Base-by-base conservation (phyloP, 2,329 filamentous ascomycete genomes). In the Alternaria consortialis region DNA sequence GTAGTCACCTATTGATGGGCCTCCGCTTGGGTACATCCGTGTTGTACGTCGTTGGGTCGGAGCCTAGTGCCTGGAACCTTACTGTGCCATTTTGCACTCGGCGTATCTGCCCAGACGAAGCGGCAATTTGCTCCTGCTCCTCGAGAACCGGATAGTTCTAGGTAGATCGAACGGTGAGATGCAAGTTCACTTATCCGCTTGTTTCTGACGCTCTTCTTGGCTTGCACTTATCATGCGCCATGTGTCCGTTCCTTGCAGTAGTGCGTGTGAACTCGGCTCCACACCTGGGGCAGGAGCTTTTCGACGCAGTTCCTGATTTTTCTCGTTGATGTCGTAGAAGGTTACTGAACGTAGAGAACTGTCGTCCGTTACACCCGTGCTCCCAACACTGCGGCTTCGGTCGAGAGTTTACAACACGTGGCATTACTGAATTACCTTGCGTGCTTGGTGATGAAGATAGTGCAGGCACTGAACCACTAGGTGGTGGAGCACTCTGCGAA, bases 311-410 rank as follows among this genome's bases (percentile, higher is more conserved):
- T 27, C 94, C 94, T 0, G 92, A 96, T 79, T 97, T 97, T 80
- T 98, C 94, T 43, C 94, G 88, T 79, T 97, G 94, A 77, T 98
- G 94, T 64, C 94, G 87, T 37, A 97, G 84, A 4, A 97, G 86
- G 76, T 97, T 97, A 86, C 93, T 97, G 77, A 97, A 97, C 4
- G 94, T 97, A 17, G 93, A 97, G 75, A 98, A 98, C 74, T 97
- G 92, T 31, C 94, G 89, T 20, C 94, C 94, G 73, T 97, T 97
- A 83, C 94, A 98, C 11, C 94, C 94, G 74, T 98, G 94, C 63
- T 97, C 94, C 92, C 92, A 98, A 80, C 94, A 97, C 77, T 97
- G 93, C 46, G 94, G 93, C 81, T 97, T 97, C n/a, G 93, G 93
- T 66, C 91, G 87, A 69, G 88, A 89, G 77, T 91, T 90, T 17